Evolutionary conservation across 1,284 basidiomycete genomes (phyloP), one percentile per base, ranked within the genome.

Genomic region (Neonothopanus nambi): DNA sequence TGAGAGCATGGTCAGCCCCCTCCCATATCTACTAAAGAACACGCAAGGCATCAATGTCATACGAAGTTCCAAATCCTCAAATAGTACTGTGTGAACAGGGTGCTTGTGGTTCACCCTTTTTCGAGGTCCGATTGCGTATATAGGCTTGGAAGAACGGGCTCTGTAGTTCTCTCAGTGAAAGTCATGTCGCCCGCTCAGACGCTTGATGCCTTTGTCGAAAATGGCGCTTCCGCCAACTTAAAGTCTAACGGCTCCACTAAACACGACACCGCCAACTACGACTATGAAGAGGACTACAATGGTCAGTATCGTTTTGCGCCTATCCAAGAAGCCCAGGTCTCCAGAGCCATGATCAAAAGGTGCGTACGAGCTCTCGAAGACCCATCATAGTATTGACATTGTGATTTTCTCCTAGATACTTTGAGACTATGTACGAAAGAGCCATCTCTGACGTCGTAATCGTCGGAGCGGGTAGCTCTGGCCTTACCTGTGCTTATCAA

Each of bases 391-490:
- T 15, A 35, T 21, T 43, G 18, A 35, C 8, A 33, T n/a, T 11
- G 39, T n/a, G n/a, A 30, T n/a, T 21, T 50, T 4, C 47, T 3
- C 20, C 26, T 59, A 87, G 85, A 55, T 87, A 88, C 75, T 88
- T 86, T 68, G 78, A 78, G 62, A 78, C 70, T 59, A 86, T 89
- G 84, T 88, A 89, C 66, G 87, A 90, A 41, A 76, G 86, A 40
- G 81, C 79, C 26, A 72, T 92, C 11, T 90, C 88, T 24, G 91
- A 93, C 64, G 82, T 93, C 12, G 86, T 91, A 46, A 85, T 93
- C 62, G 78, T 92, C 59, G 91, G 90, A 13, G 89, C 88, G 5
- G 90, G 91, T 38, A 89, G 85, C 54, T 89, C 90, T 15, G 90
- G 90, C 26, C 73, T 93, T 41, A 87, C 86, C 8, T 91, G 87